These are phyloP conservation scores for Exophiala lecanii-corni DNA, from an alignment of 2,329 filamentous ascomycete genomes.

Conservation along the genomic window DNA sequence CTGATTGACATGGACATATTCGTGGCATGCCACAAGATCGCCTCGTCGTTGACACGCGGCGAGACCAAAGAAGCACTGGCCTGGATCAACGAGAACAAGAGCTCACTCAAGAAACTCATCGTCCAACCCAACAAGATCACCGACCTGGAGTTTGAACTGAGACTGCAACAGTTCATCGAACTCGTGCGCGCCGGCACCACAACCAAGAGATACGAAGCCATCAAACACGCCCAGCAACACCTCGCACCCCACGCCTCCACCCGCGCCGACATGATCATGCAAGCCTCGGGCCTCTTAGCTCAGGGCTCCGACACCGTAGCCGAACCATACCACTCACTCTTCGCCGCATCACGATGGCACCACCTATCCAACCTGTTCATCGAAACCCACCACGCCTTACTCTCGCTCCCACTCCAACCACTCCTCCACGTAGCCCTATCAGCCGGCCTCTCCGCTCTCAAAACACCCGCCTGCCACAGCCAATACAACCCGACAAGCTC, in stretches of 20 bases:
- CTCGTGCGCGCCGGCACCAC: conserved; percentile 66
- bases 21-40: conserved; percentile 72
- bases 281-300: conserved; percentile 76
- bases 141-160: conserved; percentile 86
- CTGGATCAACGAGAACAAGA: conserved; percentile 93
- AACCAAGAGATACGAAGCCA: conserved; percentile 67
- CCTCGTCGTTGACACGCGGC: conserved; percentile 64
- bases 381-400: conserved; percentile 77
- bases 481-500: conserved; percentile 49
- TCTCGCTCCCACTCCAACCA: conserved; percentile 74
- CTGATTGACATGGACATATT: conserved; percentile 89
- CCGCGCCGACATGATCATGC: conserved; percentile 63
- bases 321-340: conserved; percentile 65
- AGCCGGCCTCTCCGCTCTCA: conserved; percentile 87
- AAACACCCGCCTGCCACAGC: conserved; percentile 89
- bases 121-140: conserved; percentile 19
- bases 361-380: conserved; percentile 76
- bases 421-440: conserved; percentile 87
- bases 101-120: conserved; percentile 77
- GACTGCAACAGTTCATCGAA: conserved; percentile 93
- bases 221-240: conserved; percentile 75
- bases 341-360: conserved; percentile 67
- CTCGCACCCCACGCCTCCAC: conserved; percentile 65
- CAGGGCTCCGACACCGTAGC: conserved; percentile 59
- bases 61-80: conserved; percentile 73